Conservation (phyloP, 176 grass and related monocot genomes). For the Phoenix roebelenii region DNA sequence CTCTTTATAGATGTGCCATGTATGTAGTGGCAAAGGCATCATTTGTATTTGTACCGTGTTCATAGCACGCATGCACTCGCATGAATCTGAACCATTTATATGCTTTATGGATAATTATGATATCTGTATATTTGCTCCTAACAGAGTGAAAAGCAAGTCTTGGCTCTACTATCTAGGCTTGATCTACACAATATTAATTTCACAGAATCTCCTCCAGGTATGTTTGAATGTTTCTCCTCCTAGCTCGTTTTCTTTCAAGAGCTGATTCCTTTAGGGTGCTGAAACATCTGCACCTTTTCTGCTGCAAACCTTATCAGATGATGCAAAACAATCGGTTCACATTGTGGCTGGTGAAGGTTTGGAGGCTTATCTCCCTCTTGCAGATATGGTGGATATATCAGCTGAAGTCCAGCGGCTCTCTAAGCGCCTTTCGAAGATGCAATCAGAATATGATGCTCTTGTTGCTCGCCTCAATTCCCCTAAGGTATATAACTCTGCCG, state of each 20-base stretch:
- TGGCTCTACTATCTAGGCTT: slow-evolving; percentile 81
- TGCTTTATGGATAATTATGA: too few relatives aligned
- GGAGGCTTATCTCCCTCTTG: slow-evolving; percentile 85
- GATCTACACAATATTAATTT: slow-evolving; percentile 62
- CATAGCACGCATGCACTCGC: too few relatives aligned
- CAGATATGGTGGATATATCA: slow-evolving; percentile 87
- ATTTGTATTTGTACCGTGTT: too few relatives aligned
- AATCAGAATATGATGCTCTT: slow-evolving; percentile 77
- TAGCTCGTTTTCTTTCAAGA: neutral
- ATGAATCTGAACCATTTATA: too few relatives aligned
- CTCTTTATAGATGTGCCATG: too few relatives aligned
- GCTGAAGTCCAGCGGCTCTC: slow-evolving; percentile 75
- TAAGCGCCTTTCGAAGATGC: slow-evolving; percentile 89
- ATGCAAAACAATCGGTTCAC: slow-evolving; percentile 87
- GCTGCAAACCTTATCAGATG: slow-evolving; percentile 25
- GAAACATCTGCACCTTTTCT: too few relatives aligned
- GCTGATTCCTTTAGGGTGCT: neutral
- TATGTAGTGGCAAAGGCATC: too few relatives aligned
- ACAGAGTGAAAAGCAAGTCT: slow-evolving; percentile 76
- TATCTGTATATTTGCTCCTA: too few relatives aligned
- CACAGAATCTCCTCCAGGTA: slow-evolving; percentile 62
- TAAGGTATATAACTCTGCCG: slow-evolving; percentile 33
- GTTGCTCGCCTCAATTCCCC: slow-evolving; percentile 61
- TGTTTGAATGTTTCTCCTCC: neutral
- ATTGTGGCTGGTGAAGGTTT: slow-evolving; percentile 76